These are phyloP conservation scores for Yamadazyma sp. DNA, from an alignment of 805 yeast genomes.

Conservation along the genomic window DNA sequence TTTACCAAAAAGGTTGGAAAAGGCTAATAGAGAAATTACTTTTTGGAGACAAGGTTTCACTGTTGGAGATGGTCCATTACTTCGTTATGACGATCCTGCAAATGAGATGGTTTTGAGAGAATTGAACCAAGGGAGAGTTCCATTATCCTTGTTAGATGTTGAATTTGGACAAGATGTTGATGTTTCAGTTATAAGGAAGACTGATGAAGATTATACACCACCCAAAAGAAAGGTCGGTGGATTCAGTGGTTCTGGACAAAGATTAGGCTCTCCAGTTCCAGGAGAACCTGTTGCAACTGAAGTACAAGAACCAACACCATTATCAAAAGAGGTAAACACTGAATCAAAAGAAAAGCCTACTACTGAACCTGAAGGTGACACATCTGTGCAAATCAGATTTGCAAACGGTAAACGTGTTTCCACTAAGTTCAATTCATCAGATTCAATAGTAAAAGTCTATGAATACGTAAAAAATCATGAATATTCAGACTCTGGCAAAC, in stretches of 20 bases:
- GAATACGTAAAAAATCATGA: constrained; percentile 56
- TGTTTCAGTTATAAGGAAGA: constrained; percentile 75
- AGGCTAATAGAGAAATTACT: constrained; percentile 77
- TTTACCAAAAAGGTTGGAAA: constrained; percentile 27
- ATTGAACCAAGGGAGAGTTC: constrained; percentile 87
- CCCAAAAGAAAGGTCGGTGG: constrained; percentile 65
- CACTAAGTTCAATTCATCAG: constrained; percentile 61
- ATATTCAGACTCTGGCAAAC: constrained; percentile 43
- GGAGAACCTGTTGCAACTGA: constrained; percentile 45
- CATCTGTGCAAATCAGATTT: constrained; percentile 75
- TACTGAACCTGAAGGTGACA: constrained; percentile 50
- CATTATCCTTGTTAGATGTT: constrained; percentile 76
- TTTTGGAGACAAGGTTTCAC: constrained; percentile 98
- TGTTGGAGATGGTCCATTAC: constrained; percentile 86
- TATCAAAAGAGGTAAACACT: constrained; percentile 19
- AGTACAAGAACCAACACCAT: constrained; percentile 13
- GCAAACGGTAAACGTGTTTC: constrained; percentile 76
- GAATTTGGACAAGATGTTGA: constrained; percentile 91
- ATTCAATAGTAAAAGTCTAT: constrained; percentile 63
- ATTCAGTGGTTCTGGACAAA: constrained; percentile 73
- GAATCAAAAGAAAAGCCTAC: constrained; percentile 10
- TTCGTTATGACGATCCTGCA: constrained; percentile 88
- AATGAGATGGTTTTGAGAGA: constrained; percentile 76
- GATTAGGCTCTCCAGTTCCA: constrained; percentile 88
- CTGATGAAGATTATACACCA: constrained; percentile 77